Conservation (phyloP, 1,139 yeast species). For the Arxiozyma telluris region DNA sequence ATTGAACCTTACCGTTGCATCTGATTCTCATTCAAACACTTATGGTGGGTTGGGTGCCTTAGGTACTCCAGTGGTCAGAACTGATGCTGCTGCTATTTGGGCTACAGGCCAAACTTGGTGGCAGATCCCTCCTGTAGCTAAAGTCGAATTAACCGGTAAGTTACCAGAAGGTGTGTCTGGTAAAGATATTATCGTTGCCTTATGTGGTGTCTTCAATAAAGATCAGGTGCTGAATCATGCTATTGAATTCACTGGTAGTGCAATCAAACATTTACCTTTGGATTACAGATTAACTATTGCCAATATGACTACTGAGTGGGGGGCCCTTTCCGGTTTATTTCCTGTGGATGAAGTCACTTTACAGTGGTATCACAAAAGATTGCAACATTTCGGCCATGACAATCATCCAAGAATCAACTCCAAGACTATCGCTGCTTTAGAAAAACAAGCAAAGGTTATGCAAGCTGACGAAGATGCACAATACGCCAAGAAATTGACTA, state of each 20-base stretch:
- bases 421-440: conserved; percentile 39
- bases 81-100: conserved; percentile 99
- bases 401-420: conserved; percentile 76
- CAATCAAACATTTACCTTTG: conserved; percentile 60
- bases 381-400: conserved; percentile 47
- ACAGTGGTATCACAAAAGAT: conserved; percentile 63
- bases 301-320: conserved; percentile 99
- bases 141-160: conserved; percentile 74
- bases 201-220: conserved; percentile 90
- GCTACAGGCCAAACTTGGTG: conserved; percentile 99
- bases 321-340: conserved; percentile 92
- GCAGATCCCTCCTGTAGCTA: conserved; percentile 99
- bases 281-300: conserved; percentile 95
- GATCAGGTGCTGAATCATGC: conserved; percentile 98
- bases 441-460: conserved; percentile 16
- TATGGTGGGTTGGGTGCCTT: conserved; percentile 94
- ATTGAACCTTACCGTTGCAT: conserved; percentile 83
- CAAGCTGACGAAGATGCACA: conserved; percentile 65
- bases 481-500: conserved; percentile 77
- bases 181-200: conserved; percentile 90
- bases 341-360: conserved; percentile 79
- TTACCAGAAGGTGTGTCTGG: conserved; percentile 88
- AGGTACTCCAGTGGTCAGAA: conserved; percentile 96
- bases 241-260: conserved; percentile 90
- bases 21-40: conserved; percentile 95